These are phyloP conservation scores for Ceratocystis cacaofunesta DNA, from an alignment of 2,329 filamentous ascomycete genomes.

Conservation along the genomic window DNA sequence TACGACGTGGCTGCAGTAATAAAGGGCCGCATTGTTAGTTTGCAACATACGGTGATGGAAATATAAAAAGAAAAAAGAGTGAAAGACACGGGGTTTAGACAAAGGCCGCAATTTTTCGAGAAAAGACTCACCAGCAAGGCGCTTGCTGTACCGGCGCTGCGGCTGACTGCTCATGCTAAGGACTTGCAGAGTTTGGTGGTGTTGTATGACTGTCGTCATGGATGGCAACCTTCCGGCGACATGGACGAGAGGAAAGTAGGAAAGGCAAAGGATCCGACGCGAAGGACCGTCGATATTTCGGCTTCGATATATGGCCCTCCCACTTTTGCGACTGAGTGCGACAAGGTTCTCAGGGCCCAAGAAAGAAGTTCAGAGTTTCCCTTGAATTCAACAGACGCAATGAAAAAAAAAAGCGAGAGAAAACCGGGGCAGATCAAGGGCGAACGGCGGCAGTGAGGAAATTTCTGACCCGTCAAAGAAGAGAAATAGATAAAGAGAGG, in stretches of 20 bases:
- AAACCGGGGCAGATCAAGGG: not conserved
- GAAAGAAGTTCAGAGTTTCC: not conserved
- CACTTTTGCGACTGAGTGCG: not conserved
- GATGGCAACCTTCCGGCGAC: constrained; percentile 30
- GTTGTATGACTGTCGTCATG: constrained; percentile 56
- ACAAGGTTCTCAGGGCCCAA: constrained; percentile 4
- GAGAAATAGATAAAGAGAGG: not conserved
- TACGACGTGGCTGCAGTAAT: constrained; percentile 25
- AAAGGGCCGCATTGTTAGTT: constrained; percentile 10
- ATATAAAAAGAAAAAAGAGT: too few species aligned
- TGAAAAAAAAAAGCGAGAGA: not conserved
- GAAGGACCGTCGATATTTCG: constrained; percentile 7
- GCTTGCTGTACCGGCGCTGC: constrained; percentile 48
- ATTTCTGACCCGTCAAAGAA: not conserved
- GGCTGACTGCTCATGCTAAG: constrained; percentile 53
- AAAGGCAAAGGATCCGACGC: not conserved
- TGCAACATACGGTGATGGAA: not conserved
- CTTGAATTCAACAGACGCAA: constrained; percentile 3
- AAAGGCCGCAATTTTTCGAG: not conserved
- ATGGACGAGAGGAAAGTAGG: constrained; percentile 10
- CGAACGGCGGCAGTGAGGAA: not conserved
- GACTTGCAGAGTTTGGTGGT: constrained; percentile 48
- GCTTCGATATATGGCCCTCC: constrained; percentile 7
- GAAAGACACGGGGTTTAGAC: not conserved
- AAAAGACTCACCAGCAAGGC: constrained; percentile 41